Percentiles rank a stretch among this genome's conserved stretches.
phyloP scores from a whole-genome alignment of 495 filamentous ascomycete species.

The Halenospora varia region DNA sequence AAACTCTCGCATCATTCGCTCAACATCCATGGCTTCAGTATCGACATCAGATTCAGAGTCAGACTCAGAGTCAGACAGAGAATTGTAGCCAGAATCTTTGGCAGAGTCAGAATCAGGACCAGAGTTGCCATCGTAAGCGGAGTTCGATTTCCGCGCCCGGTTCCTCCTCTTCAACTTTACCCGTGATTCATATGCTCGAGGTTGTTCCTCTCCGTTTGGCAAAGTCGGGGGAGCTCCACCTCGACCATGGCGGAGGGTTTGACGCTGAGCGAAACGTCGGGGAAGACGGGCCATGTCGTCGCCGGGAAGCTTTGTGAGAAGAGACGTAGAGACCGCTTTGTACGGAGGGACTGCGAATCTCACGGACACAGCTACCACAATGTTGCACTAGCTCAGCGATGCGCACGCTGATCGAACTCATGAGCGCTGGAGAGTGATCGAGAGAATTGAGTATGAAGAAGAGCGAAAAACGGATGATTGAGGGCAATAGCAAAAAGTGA shows the following conservation, averaged over 20 bases:
- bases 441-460: conserved; percentile 4
- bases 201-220: not conserved
- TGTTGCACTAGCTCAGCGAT: conserved; percentile 5
- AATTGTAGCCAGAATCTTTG: conserved; percentile 6
- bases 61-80: not conserved
- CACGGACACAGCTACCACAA: conserved; percentile 4
- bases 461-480: conserved; percentile 10
- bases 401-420: conserved; percentile 7
- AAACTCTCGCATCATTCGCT: too few relatives aligned
- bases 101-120: not conserved
- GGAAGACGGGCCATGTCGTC: not conserved
- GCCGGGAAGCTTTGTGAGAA: not conserved
- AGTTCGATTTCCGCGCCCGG: too few relatives aligned
- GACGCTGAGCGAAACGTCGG: conserved; percentile 11
- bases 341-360: conserved; percentile 1
- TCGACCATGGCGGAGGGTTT: conserved; percentile 6
- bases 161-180: conserved; percentile 7
- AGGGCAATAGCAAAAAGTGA: conserved; percentile 7
- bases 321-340: not conserved
- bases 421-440: conserved; percentile 4
- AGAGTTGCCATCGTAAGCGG: not conserved
- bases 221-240: not conserved
- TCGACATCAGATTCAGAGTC: conserved; percentile 1
- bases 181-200: conserved; percentile 2
- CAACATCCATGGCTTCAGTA: not conserved